Base-by-base conservation (phyloP, 1,284 basidiomycete species). In the Trichosporon ovoides region DNA sequence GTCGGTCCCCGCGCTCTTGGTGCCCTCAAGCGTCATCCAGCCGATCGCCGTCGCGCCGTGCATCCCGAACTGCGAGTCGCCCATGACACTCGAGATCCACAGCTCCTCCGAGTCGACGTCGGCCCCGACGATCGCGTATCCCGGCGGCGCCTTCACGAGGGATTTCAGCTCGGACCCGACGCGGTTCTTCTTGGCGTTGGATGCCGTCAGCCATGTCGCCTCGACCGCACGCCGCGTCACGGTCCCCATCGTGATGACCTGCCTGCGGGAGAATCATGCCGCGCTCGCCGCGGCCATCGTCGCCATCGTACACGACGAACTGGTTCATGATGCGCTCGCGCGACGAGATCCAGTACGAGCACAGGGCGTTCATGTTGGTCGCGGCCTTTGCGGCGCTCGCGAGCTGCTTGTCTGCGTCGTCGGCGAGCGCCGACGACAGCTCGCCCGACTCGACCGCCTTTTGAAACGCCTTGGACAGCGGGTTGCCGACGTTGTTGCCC, bases 21-120 rank as follows among this genome's bases (percentile, higher is more conserved):
- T 97, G 1, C 96, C 96, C 76, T 98, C 96, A 24, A 98, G 83
- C 12, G 95, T 98, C 95, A 98, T 98, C 96, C 95, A 98, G 0
- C 95, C 96, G 48, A 99, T 87, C 0, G 95, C 93, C 1, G 94
- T 97, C 3, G 93, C 92, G 16, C 96, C 95, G 68, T 99, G 95
- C 58, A 97, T 78, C 9, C 95, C 96, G 73, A 98, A 97, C 77
- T 99, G 95, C 0, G 94, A 91, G 72, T 99, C 96, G 3, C 95
- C 95, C 91, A 98, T 96, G 60, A 93, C 91, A 69, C 91, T 94
- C 49, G 94, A 96, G 66, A 98, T 98, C 96, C 96, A 99, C 22
- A 99, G 81, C 77, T 99, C 96, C 78, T 99, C 94, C 33, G 91
- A 96, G 76, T 99, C 95, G 19, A 98, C 96, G 74, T 99, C 96